Percentiles rank a stretch among this genome's conserved stretches.
These are phyloP conservation scores for Sugiyamaella neomexicana DNA, from an alignment of 1,139 yeast genomes.

Conservation along the genomic window DNA sequence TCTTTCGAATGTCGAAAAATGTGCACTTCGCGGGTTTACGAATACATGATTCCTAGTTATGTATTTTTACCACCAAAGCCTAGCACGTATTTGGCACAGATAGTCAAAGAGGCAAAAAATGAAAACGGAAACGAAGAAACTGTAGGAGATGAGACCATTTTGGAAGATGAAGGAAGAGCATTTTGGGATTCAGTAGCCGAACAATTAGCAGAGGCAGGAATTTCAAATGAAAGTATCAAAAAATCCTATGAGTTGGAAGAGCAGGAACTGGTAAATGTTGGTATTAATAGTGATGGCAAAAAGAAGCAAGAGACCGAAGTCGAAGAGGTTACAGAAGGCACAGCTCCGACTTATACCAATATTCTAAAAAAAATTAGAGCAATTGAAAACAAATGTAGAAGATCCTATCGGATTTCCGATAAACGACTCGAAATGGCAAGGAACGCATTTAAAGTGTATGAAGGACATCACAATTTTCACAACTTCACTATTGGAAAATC, in stretches of 20 bases:
- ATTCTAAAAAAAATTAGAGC: slow-evolving; percentile 59
- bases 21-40: slow-evolving; percentile 93
- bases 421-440: slow-evolving; percentile 65
- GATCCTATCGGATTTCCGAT: slow-evolving; percentile 63
- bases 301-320: not conserved
- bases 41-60: slow-evolving; percentile 88
- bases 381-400: slow-evolving; percentile 66
- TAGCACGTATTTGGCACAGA: slow-evolving; percentile 58
- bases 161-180: slow-evolving; percentile 63
- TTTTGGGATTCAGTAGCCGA: slow-evolving; percentile 66
- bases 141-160: slow-evolving; percentile 39
- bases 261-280: slow-evolving; percentile 20
- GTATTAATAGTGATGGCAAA: slow-evolving; percentile 13
- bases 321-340: slow-evolving; percentile 17
- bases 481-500: slow-evolving; percentile 88
- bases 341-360: slow-evolving; percentile 13
- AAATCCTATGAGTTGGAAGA: slow-evolving; percentile 41
- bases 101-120: slow-evolving; percentile 54
- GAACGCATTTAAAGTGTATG: slow-evolving; percentile 66
- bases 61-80: slow-evolving; percentile 91
- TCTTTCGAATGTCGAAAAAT: slow-evolving; percentile 92
- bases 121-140: slow-evolving; percentile 57
- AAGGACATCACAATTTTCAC: slow-evolving; percentile 93
- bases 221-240: slow-evolving; percentile 40
- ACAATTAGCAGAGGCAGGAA: slow-evolving; percentile 35